Evolutionary conservation across 352 stramenopile species (phyloP), one percentile per base, ranked within the genome.

Genomic region (Phytophthora citrophthora): DNA sequence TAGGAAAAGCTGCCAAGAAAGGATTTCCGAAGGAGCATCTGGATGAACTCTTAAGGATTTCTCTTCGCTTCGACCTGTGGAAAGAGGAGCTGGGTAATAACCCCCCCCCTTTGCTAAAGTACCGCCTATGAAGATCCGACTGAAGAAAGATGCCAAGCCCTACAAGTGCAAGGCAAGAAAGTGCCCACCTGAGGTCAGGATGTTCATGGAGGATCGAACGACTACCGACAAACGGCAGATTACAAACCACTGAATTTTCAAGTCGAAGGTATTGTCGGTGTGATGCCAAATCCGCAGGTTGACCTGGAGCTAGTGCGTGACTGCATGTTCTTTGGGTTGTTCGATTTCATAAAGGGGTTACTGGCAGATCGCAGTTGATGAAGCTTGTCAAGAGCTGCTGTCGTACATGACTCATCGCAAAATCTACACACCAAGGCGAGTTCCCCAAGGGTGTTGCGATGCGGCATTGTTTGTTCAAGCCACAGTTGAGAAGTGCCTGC

Each of bases 401-500:
- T 64, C 43, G 1, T 74, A 70, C 44, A 71, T 76, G 66, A 73
- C 67, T 6, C 45, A 76, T 24, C 29, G 40, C 2, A 59, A 54
- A 6, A 41, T 71, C 2, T 76, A 64, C 43, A 81, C 58, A 20
- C 56, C 59, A 11, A 55, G 43, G 10, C 41, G 65, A 9, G 62
- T 74, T n/a, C 55, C 54, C 3, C 73, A 76, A 68, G 68, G 68
- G n/a, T 61, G 29, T 13, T 57, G 53, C 20, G 50, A 72, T 51
- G 51, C 54, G 7, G 54, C 59, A 13, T 3, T 70, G 4, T 57
- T 73, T 18, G 70, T 73, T 36, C 59, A 77, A 43, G 3, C 57
- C 2, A 64, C 54, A 12, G 64, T 63, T 36, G 47, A 70, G 24
- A 55, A 51, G 12, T 70, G 53, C 20, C 20, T 64, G 4, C 3